phyloP scores from a whole-genome alignment of 2,329 filamentous ascomycete species.

The Pseudogymnoascus sp. region DNA sequence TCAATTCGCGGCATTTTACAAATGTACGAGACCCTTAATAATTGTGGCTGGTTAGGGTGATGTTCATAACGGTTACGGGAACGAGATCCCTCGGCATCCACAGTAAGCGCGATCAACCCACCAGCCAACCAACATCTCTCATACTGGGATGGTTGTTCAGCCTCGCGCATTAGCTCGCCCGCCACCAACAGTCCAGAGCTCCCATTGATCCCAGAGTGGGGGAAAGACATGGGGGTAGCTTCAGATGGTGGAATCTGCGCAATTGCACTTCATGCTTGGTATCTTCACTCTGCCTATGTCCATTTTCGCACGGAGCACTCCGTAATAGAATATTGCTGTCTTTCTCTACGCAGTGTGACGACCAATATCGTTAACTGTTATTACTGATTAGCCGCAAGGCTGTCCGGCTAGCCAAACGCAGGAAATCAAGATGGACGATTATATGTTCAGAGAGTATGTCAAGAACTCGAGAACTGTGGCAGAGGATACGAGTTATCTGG shows the following conservation, averaged over 20 bases:
- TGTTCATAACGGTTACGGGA: constrained; percentile 4
- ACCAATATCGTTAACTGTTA: neutral
- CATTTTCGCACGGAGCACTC: neutral
- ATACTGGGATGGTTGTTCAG: neutral
- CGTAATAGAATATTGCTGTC: neutral
- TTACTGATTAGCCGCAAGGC: neutral
- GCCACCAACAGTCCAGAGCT: constrained; percentile 1
- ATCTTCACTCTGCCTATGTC: neutral
- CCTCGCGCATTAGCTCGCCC: constrained; percentile 3
- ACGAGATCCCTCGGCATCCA: constrained; percentile 3
- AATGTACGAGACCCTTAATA: neutral
- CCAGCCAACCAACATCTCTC: neutral
- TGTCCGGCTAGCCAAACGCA: neutral
- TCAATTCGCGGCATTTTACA: neutral
- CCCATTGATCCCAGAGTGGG: neutral
- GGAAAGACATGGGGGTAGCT: neutral
- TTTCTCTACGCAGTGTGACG: neutral
- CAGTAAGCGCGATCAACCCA: neutral
- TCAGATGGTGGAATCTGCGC: neutral
- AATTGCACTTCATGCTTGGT: neutral
- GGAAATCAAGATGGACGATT: constrained; percentile 26
- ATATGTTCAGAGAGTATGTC: constrained; percentile 29
- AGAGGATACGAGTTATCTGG: constrained; percentile 26
- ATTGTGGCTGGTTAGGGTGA: neutral
- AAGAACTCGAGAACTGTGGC: constrained; percentile 20